phyloP scores from a whole-genome alignment of 1,284 basidiomycete genomes.

The Heterobasidion parviporum region DNA sequence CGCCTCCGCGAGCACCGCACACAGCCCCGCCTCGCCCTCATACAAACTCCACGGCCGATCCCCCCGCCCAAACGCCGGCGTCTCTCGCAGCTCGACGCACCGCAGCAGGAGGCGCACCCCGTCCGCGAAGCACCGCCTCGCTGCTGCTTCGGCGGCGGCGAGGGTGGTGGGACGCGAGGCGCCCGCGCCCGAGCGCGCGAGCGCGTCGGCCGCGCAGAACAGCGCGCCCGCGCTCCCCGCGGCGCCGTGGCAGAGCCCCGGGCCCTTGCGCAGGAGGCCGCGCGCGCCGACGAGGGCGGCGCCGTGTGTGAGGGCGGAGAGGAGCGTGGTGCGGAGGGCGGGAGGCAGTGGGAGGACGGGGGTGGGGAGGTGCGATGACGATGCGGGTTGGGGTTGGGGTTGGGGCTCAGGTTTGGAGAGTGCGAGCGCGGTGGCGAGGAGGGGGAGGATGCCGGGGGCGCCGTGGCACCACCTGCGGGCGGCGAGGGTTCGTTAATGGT shows the following conservation, averaged over 20 bases:
- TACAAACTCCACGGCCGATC: slow-evolving; percentile 48
- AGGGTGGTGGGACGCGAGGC: too few relatives aligned
- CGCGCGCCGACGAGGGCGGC: slow-evolving; percentile 35
- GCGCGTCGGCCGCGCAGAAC: slow-evolving; percentile 32
- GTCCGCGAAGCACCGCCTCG: too few relatives aligned
- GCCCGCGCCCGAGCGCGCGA: slow-evolving; percentile 6
- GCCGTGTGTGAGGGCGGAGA: slow-evolving; percentile 26
- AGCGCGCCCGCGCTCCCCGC: slow-evolving; percentile 43
- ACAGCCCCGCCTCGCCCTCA: slow-evolving; percentile 47
- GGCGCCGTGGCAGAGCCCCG: slow-evolving; percentile 50
- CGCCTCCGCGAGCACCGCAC: slow-evolving; percentile 34
- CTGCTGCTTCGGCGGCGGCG: too few relatives aligned
- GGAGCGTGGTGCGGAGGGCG: slow-evolving; percentile 16
- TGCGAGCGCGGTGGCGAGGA: slow-evolving; percentile 32
- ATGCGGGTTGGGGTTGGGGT: neutral
- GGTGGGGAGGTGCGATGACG: neutral
- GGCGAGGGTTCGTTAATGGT: neutral
- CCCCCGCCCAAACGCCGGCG: slow-evolving; percentile 16
- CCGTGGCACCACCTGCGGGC: slow-evolving; percentile 47
- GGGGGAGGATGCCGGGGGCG: slow-evolving; percentile 39
- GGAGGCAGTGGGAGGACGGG: slow-evolving; percentile 13
- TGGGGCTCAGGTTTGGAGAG: neutral
- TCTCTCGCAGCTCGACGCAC: neutral
- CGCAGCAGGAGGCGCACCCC: neutral
- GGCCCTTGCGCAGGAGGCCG: slow-evolving; percentile 44